Evolutionary conservation across 2,329 filamentous ascomycete genomes (phyloP), one percentile per base, ranked within the genome.

Genomic region (Keithomyces neogunnii): DNA sequence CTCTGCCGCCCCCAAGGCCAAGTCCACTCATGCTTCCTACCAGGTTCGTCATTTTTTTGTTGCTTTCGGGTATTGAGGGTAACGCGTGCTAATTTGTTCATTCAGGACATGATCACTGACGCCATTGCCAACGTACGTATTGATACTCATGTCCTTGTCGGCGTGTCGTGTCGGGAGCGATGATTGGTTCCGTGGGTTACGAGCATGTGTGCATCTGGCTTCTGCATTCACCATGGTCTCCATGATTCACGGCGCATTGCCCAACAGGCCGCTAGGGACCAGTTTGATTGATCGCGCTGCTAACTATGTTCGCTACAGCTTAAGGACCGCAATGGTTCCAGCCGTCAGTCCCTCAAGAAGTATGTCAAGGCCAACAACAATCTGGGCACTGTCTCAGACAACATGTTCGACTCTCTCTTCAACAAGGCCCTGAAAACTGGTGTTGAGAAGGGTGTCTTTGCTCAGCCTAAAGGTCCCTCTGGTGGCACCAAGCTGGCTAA

Each of bases 401-500:
- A 74, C 63, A 81, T 81, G 78, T 82, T 82, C 70, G 79, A 78
- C 65, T 79, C 78, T 55, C 85, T 90, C 63, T 89, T 95, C 82
- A 93, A 93, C 83, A 86, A 86, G 71, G 88, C 89, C 50, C 77
- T 95, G 66, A 82, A 86, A 73, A 73, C 76, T 54, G 90, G 90
- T 69, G 89, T 91, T 62, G 88, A 95, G 64, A 90, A 86, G 78
- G 88, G 88, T 56, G 79, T 88, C 63, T 96, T 96, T 67, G 80
- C 84, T 65, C 89, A 92, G 69, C 91, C 90, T 65, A 96, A 96
- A 83, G 90, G 89, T 63, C 79, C 89, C 54, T 96, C 90, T 57
- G 90, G 90, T 55, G 87, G 89, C 60, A 89, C 93, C 72, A 96
- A 96, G 85, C 85, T 96, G 54, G 86, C 86, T 54, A 92, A 92